Percentiles rank a stretch among this genome's conserved stretches.
Evolutionary conservation across 768 basidiomycete species (phyloP).

Genomic region (Leucosporidium yakuticum): DNA sequence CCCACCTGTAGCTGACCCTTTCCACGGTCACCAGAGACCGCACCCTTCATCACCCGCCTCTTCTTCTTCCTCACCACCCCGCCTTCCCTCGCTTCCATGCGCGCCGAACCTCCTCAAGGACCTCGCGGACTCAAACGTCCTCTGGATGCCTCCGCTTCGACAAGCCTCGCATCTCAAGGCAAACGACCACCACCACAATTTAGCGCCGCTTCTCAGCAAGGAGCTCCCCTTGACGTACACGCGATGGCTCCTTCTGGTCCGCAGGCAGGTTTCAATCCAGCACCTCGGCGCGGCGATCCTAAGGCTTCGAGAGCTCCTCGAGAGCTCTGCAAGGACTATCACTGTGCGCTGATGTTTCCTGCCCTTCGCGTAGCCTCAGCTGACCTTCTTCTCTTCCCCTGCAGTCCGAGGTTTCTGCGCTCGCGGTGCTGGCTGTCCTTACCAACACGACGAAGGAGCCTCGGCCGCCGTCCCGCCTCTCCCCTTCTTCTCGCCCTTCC

Average conservation of each 20-base stretch:
- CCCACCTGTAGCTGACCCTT: background rate
- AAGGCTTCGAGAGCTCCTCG: background rate
- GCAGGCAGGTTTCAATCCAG: background rate
- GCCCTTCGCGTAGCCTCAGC: background rate
- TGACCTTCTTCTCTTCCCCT: conserved; percentile 5
- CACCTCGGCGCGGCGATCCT: background rate
- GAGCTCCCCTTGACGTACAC: background rate
- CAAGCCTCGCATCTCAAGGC: background rate
- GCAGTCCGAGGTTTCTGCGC: conserved; percentile 86
- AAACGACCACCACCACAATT: too few relatives aligned
- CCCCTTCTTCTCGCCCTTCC: background rate
- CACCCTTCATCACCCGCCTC: conserved; percentile 72
- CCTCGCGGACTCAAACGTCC: background rate
- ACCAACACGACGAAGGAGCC: conserved; percentile 84
- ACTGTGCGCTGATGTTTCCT: background rate
- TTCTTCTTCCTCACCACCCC: conserved; percentile 59
- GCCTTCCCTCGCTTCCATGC: background rate
- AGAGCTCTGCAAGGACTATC: conserved; percentile 7
- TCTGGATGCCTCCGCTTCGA: background rate
- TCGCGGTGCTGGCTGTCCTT: conserved; percentile 81
- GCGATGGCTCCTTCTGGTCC: conserved; percentile 13
- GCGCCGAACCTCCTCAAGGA: background rate
- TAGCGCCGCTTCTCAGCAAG: too few relatives aligned
- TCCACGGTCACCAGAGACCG: conserved; percentile 51
- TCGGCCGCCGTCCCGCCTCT: conserved; percentile 35